These are phyloP conservation scores for Globisporangium canariense DNA, from an alignment of 352 stramenopile genomes.

Conservation along the genomic window DNA sequence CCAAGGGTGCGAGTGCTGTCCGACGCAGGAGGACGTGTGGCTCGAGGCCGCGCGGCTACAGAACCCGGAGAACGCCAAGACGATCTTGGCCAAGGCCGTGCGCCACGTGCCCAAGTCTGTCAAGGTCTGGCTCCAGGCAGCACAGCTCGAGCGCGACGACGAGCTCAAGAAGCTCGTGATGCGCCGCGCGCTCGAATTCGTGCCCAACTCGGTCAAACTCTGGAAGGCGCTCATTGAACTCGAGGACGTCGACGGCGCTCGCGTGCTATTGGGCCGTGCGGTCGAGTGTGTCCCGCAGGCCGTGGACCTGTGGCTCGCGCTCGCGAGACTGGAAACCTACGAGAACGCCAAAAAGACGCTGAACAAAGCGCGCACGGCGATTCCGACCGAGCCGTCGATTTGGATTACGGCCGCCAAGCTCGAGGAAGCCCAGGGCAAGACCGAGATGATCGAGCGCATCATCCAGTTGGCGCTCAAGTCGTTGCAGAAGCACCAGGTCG, in stretches of 20 bases:
- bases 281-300: conserved; percentile 97
- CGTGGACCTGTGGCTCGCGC: conserved; percentile 98
- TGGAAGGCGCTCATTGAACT: conserved; percentile 99
- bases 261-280: conserved; percentile 94
- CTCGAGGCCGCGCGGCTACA: conserved; percentile 96
- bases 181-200: conserved; percentile 91
- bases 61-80: conserved; percentile 95
- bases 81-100: conserved; percentile 95
- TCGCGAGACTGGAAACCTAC: conserved; percentile 97
- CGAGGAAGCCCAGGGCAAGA: conserved; percentile 95
- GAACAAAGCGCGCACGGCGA: conserved; percentile 92
- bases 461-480: conserved; percentile 83
- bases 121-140: conserved; percentile 95
- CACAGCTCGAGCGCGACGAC: conserved; percentile 92
- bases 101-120: conserved; percentile 91
- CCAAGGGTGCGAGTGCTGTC: conserved; percentile 95
- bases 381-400: conserved; percentile 96
- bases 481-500: conserved; percentile 88
- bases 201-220: conserved; percentile 96
- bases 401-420: conserved; percentile 99
- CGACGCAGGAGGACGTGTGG: conserved; percentile 98
- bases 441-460: conserved; percentile 80
- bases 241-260: conserved; percentile 95
- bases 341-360: conserved; percentile 97
- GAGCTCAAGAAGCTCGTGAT: conserved; percentile 90